Evolutionary conservation across 139 green algal genomes (phyloP).

Genomic region (Coelastrella sp.): DNA sequence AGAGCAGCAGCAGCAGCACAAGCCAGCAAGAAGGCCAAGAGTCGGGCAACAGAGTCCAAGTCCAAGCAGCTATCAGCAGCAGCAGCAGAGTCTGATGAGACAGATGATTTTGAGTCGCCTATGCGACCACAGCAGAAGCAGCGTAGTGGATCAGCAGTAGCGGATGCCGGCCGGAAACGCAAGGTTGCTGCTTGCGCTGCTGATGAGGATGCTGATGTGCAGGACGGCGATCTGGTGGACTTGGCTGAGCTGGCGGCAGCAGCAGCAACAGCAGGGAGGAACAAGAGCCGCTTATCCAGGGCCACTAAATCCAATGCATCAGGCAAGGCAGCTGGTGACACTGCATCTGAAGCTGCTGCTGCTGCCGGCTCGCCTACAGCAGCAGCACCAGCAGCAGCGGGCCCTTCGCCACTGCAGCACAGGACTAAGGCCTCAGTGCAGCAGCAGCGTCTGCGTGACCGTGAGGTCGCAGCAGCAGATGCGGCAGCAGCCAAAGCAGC

Average conservation of each 20-base stretch:
- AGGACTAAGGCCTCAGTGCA: background rate
- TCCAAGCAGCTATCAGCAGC: background rate
- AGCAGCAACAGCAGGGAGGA: no score
- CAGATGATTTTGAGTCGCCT: background rate
- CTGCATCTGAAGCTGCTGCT: background rate
- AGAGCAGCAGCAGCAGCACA: background rate
- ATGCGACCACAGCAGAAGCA: background rate
- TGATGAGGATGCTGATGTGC: no score
- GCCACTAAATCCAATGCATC: background rate
- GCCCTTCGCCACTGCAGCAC: background rate
- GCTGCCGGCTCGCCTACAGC: background rate
- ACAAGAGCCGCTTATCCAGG: no score
- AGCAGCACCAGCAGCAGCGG: constrained; percentile 22
- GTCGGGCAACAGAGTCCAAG: background rate
- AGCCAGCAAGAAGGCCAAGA: background rate
- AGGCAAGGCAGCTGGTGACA: background rate
- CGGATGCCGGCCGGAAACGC: background rate
- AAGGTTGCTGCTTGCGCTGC: background rate
- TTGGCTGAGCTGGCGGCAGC: background rate
- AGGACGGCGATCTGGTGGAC: no score
- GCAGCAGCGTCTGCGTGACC: background rate
- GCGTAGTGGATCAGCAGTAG: background rate
- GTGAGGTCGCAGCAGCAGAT: background rate
- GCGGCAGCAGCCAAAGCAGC: constrained; percentile 11
- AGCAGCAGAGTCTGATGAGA: background rate